Percentiles rank a stretch among this genome's conserved stretches.
These are phyloP conservation scores for Chlorella sp. DNA, from an alignment of 139 green algal genomes.

Conservation along the genomic window DNA sequence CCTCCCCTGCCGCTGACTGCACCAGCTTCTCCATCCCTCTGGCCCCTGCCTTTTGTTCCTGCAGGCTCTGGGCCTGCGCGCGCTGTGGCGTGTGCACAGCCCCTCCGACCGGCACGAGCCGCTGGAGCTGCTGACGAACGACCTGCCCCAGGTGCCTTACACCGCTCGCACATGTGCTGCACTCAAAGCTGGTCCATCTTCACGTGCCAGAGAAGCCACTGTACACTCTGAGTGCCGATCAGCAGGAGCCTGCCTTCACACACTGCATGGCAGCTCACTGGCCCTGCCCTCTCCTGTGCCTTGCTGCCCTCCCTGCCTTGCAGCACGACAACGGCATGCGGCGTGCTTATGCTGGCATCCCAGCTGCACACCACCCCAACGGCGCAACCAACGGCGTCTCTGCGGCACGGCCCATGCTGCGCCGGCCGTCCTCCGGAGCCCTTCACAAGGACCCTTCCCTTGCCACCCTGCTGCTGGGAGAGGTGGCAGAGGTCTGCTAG, in stretches of 20 bases:
- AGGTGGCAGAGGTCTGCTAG: slow-evolving; percentile 40
- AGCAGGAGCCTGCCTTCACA: no score
- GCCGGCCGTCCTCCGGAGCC: no score
- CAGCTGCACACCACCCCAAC: neutral
- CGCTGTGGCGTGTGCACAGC: slow-evolving; percentile 33
- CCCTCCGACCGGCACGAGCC: slow-evolving; percentile 33
- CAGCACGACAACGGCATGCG: slow-evolving; percentile 32
- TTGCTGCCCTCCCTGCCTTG: neutral
- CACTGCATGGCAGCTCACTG: no score
- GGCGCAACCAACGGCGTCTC: no score
- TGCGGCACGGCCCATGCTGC: neutral
- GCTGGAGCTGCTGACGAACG: slow-evolving; percentile 41
- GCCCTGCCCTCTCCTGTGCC: no score
- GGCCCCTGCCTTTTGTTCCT: neutral
- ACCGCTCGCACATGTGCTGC: no score
- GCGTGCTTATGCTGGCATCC: neutral
- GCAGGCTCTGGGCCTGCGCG: slow-evolving; percentile 41
- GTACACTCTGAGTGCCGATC: no score
- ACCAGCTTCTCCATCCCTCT: neutral
- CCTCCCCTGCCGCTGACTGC: no score
- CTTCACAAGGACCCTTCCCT: slow-evolving; percentile 43
- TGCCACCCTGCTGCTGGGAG: slow-evolving; percentile 42
- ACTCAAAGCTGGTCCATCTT: no score
- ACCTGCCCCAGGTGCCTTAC: slow-evolving; percentile 31
- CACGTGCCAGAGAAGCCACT: no score